Evolutionary conservation across 805 yeast genomes (phyloP).

Genomic region (Hanseniaspora singularis): DNA sequence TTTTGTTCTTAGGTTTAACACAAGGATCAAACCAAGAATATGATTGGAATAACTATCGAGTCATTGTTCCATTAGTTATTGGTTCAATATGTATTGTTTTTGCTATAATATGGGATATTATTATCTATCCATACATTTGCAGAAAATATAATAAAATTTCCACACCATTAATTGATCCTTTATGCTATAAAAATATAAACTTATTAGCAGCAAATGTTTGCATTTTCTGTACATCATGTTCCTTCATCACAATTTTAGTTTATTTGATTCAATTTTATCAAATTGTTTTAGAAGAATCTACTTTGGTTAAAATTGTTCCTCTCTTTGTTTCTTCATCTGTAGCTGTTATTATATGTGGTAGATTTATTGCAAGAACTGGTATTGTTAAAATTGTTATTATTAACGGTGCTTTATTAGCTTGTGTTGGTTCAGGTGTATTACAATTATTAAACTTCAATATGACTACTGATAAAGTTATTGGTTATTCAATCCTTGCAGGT

Average conservation of each 20-base stretch:
- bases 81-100: conserved; percentile 33
- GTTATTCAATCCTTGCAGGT: conserved; percentile 31
- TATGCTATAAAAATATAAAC: neutral
- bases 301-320: conserved; percentile 20
- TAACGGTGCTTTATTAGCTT: conserved; percentile 25
- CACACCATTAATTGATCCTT: neutral
- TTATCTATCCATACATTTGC: conserved; percentile 17
- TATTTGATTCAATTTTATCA: conserved; percentile 8
- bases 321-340: conserved; percentile 17
- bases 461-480: conserved; percentile 25
- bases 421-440: conserved; percentile 29
- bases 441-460: conserved; percentile 27
- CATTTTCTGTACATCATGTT: neutral
- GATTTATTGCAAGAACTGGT: conserved; percentile 27
- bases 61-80: conserved; percentile 32
- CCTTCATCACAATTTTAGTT: neutral
- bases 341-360: conserved; percentile 20
- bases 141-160: neutral
- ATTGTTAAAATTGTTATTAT: conserved; percentile 30
- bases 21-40: conserved; percentile 43
- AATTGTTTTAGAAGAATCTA: neutral
- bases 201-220: neutral
- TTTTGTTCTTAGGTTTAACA: conserved; percentile 21
- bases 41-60: conserved; percentile 26
- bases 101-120: conserved; percentile 38